Conservation (phyloP, 805 yeast genomes). For the Metschnikowia shivogae region DNA sequence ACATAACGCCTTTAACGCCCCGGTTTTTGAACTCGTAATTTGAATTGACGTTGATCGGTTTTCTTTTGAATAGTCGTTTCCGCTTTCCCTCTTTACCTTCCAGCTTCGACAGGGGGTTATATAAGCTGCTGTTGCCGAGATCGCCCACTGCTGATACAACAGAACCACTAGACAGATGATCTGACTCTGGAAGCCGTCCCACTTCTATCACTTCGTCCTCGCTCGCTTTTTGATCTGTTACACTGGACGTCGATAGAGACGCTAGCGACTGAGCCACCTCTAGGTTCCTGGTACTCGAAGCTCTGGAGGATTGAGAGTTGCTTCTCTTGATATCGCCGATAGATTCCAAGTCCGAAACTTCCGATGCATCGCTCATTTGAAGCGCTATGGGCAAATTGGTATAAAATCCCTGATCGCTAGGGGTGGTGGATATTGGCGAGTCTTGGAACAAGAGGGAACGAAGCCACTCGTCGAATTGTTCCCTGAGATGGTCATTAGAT, state of each 20-base stretch:
- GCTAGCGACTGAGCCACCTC: not conserved
- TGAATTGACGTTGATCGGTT: conserved; percentile 6
- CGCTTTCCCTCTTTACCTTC: conserved; percentile 4
- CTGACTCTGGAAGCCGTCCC: conserved; percentile 7
- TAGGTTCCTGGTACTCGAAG: not conserved
- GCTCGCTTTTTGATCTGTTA: not conserved
- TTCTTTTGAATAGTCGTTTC: conserved; percentile 7
- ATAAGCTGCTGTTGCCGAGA: conserved; percentile 9
- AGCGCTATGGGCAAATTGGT: conserved; percentile 19
- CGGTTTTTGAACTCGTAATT: conserved; percentile 38
- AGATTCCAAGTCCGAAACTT: conserved; percentile 33
- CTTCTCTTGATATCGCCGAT: conserved; percentile 7
- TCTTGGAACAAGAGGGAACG: conserved; percentile 26
- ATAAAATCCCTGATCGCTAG: conserved; percentile 41
- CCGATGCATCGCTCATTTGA: conserved; percentile 16
- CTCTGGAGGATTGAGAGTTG: not conserved
- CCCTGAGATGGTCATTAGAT: conserved; percentile 1
- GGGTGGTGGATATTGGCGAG: conserved; percentile 9
- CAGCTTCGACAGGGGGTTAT: conserved; percentile 5
- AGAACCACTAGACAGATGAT: conserved; percentile 15
- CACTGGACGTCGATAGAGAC: not conserved
- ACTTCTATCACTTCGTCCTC: not conserved
- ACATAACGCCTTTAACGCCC: conserved; percentile 62
- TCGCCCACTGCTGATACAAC: conserved; percentile 3
- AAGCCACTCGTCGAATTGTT: conserved; percentile 24